These are phyloP conservation scores for Linum lewisii DNA, from an alignment of 345 rosid genomes.

Conservation along the genomic window DNA sequence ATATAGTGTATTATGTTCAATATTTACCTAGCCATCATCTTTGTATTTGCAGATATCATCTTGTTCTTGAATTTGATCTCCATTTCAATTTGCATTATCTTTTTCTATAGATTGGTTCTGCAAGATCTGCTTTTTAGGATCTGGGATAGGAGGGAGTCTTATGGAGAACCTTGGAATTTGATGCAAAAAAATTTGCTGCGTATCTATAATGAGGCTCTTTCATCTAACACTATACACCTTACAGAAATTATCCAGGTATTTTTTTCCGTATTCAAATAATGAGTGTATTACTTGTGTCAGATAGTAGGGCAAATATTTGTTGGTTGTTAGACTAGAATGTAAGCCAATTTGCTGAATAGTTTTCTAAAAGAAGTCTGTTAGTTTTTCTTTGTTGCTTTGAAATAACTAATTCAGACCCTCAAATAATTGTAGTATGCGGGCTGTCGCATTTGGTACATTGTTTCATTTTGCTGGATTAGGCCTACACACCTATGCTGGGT, in stretches of 20 bases:
- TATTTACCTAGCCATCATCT: not conserved
- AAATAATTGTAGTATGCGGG: not conserved
- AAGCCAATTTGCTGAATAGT: too few relatives aligned
- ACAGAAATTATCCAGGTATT: conserved; percentile 68
- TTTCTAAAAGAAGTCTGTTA: too few relatives aligned
- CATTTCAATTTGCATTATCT: conserved; percentile 13
- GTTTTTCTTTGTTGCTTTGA: too few relatives aligned
- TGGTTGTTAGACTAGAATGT: too few relatives aligned
- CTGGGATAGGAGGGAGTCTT: conserved; percentile 46
- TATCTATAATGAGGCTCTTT: conserved; percentile 64
- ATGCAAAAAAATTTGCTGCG: conserved; percentile 47
- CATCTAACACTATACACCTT: conserved; percentile 53
- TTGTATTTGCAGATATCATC: not conserved
- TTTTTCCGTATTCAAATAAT: not conserved
- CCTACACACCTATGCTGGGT: not conserved
- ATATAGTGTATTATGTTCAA: too few relatives aligned
- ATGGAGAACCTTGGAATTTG: conserved; percentile 48
- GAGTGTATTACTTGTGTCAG: not conserved
- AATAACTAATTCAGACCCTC: not conserved
- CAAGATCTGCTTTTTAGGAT: conserved; percentile 65
- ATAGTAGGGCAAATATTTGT: too few relatives aligned
- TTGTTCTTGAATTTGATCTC: not conserved
- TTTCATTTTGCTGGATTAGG: not conserved
- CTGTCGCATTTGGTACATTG: not conserved
- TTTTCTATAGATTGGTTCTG: conserved; percentile 46